Conservation (phyloP, 2,329 filamentous ascomycete genomes). For the Fusarium coffeatum region DNA sequence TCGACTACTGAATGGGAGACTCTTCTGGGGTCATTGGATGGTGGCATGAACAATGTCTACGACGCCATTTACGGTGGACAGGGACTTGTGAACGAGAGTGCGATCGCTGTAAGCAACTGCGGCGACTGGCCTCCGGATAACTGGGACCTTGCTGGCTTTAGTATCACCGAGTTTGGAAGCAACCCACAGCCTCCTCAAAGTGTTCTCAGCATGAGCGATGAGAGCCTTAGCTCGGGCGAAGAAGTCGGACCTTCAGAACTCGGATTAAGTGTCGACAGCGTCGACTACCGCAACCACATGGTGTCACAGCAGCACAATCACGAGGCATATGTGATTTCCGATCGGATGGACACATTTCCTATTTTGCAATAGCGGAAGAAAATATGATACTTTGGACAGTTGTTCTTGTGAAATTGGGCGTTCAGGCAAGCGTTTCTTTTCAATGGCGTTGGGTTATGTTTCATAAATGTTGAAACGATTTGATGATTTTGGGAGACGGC, state of each 20-base stretch:
- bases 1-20: conserved; percentile 84
- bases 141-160: conserved; percentile 66
- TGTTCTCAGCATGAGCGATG: conserved; percentile 67
- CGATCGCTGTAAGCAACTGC: conserved; percentile 55
- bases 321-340: conserved; percentile 43
- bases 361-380: conserved; percentile 28
- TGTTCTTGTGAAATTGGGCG: conserved; percentile 11
- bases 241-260: conserved; percentile 61
- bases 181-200: conserved; percentile 61
- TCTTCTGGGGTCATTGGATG: conserved; percentile 81
- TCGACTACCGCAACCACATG: conserved; percentile 50
- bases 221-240: conserved; percentile 67
- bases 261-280: conserved; percentile 56
- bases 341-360: conserved; percentile 43
- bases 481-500: conserved; percentile 22
- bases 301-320: conserved; percentile 33
- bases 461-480: conserved; percentile 15
- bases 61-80: conserved; percentile 82
- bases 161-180: conserved; percentile 60
- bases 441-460: conserved; percentile 27
- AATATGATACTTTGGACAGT: conserved; percentile 38
- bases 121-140: conserved; percentile 67
- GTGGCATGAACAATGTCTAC: conserved; percentile 84
- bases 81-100: conserved; percentile 59
- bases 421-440: conserved; percentile 5